Percentiles rank a stretch among this genome's conserved stretches.
phyloP scores from a whole-genome alignment of 2,329 filamentous ascomycete genomes.

The Beauveria varroae region DNA sequence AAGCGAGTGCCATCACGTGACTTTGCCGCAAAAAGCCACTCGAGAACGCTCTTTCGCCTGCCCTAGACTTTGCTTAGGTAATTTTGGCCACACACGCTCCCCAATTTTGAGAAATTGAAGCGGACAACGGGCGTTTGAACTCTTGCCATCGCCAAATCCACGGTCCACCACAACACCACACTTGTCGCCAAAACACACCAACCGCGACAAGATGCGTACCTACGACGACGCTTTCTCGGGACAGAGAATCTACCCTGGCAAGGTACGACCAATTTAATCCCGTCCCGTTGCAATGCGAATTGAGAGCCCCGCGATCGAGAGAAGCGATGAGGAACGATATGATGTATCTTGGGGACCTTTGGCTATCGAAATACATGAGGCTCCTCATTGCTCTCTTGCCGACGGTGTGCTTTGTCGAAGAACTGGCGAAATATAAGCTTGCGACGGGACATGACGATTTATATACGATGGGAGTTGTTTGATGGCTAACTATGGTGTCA shows the following conservation, averaged over 20 bases:
- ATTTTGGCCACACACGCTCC: constrained; percentile 27
- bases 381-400: background rate
- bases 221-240: constrained; percentile 61
- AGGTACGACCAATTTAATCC: constrained; percentile 40
- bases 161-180: constrained; percentile 32
- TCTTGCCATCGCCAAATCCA: constrained; percentile 31
- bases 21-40: background rate
- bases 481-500: constrained; percentile 21
- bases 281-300: constrained; percentile 1
- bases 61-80: constrained; percentile 28
- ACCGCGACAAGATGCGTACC: constrained; percentile 52
- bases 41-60: background rate
- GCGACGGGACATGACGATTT: background rate
- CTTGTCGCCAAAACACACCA: constrained; percentile 34
- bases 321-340: constrained; percentile 4
- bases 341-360: no score
- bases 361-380: background rate
- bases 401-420: background rate
- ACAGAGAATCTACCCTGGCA: constrained; percentile 60
- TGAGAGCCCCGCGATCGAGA: constrained; percentile 2
- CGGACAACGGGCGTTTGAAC: constrained; percentile 24
- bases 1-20: constrained; percentile 1
- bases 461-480: background rate
- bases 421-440: background rate
- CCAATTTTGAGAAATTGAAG: constrained; percentile 34